Evolutionary conservation across 306 rosid species (phyloP).

Genomic region (Vachellia pachyceras): DNA sequence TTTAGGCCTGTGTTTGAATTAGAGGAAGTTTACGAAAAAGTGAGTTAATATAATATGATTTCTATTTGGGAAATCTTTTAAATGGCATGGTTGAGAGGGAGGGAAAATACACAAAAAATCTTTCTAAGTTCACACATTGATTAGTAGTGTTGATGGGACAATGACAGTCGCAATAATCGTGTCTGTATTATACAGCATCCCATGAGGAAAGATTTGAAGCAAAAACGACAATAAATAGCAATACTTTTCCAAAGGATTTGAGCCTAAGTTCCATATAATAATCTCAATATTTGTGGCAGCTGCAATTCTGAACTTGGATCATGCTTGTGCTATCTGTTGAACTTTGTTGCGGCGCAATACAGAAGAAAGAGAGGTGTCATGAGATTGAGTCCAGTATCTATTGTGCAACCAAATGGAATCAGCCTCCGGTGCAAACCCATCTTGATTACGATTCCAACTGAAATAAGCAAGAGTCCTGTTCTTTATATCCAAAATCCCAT

Average conservation of each 20-base stretch:
- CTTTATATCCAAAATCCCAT: conserved; percentile 64
- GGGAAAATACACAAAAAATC: background rate
- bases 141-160: background rate
- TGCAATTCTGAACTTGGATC: background rate
- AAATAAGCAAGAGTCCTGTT: conserved; percentile 62
- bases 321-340: background rate
- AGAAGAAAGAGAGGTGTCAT: conserved; percentile 21
- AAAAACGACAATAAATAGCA: background rate
- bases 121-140: background rate
- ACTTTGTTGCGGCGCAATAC: background rate
- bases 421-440: conserved; percentile 64
- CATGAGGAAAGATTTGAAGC: background rate
- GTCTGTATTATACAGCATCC: background rate
- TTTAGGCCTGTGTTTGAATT: background rate
- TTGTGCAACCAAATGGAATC: conserved; percentile 63
- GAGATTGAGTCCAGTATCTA: conserved; percentile 45
- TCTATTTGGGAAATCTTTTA: too few relatives aligned
- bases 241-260: background rate
- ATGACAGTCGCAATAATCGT: background rate
- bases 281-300: background rate
- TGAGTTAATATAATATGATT: too few relatives aligned
- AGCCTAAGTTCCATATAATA: background rate
- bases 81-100: too few relatives aligned
- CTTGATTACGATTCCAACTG: conserved; percentile 70
- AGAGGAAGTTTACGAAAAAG: too few relatives aligned